phyloP scores from a whole-genome alignment of 768 basidiomycete genomes.

The Leccinum incarnatum region DNA sequence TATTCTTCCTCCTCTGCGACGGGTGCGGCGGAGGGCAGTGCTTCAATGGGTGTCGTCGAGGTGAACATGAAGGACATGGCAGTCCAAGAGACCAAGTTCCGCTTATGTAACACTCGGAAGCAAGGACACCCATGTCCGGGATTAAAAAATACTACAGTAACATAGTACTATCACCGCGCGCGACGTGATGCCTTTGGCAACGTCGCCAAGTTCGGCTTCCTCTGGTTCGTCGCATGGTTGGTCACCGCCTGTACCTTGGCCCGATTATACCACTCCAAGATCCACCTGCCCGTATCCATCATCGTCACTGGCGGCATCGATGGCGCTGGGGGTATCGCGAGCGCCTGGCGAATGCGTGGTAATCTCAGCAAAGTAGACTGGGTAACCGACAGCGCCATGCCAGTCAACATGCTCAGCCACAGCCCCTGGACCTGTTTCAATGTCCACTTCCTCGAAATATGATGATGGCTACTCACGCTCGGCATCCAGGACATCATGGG shows the following conservation, averaged over 20 bases:
- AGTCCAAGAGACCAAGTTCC: not conserved
- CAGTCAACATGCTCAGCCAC: conserved; percentile 54
- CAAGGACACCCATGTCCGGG: not conserved
- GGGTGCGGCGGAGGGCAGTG: conserved; percentile 34
- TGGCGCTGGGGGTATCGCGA: conserved; percentile 32
- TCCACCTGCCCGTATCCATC: conserved; percentile 21
- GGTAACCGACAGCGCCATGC: conserved; percentile 42
- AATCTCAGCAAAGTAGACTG: conserved; percentile 48
- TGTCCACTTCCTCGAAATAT: not conserved
- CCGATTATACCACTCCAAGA: conserved; percentile 18
- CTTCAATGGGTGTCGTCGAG: conserved; percentile 32
- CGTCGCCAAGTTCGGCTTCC: conserved; percentile 25
- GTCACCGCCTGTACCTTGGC: conserved; percentile 1
- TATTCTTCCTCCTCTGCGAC: conserved; percentile 78
- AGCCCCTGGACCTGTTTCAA: conserved; percentile 43
- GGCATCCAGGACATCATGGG: conserved; percentile 60
- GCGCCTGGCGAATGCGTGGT: conserved; percentile 38
- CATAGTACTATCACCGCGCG: not conserved
- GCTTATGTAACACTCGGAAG: conserved; percentile 21
- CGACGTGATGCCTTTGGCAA: conserved; percentile 23
- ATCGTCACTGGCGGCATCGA: conserved; percentile 26
- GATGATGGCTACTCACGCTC: conserved; percentile 46
- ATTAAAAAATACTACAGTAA: not conserved
- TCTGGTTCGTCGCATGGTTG: conserved; percentile 2
- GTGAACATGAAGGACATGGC: conserved; percentile 40